These are phyloP conservation scores for Tetrapyrgos nigripes DNA, from an alignment of 1,284 basidiomycete species.

Conservation along the genomic window DNA sequence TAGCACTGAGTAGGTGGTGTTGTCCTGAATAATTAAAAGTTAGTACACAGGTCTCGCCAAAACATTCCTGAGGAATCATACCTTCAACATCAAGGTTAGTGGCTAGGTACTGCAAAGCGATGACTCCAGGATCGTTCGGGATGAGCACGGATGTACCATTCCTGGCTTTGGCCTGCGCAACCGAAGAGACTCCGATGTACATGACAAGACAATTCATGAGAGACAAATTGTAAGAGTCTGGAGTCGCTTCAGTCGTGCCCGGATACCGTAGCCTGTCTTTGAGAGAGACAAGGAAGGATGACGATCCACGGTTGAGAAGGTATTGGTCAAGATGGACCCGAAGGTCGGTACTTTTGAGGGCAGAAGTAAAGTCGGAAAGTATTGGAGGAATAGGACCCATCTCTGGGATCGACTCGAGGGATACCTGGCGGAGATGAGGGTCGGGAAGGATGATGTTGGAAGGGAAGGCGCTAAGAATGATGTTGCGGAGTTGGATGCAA, in stretches of 20 bases:
- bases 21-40: slow-evolving; percentile 65
- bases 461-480: slow-evolving; percentile 97
- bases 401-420: slow-evolving; percentile 80
- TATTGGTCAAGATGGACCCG: slow-evolving; percentile 83
- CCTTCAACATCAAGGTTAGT: slow-evolving; percentile 91
- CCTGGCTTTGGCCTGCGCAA: slow-evolving; percentile 84
- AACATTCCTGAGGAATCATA: slow-evolving; percentile 38
- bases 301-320: slow-evolving; percentile 73
- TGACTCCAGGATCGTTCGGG: slow-evolving; percentile 81
- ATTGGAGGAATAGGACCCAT: slow-evolving; percentile 92
- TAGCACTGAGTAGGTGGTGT: slow-evolving; percentile 90
- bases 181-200: slow-evolving; percentile 91
- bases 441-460: slow-evolving; percentile 86
- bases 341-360: slow-evolving; percentile 82
- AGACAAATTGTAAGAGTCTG: slow-evolving; percentile 85
- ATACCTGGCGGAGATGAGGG: slow-evolving; percentile 79
- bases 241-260: slow-evolving; percentile 51
- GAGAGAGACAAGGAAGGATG: slow-evolving; percentile 78
- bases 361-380: slow-evolving; percentile 87
- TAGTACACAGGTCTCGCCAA: not conserved
- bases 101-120: slow-evolving; percentile 83
- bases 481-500: slow-evolving; percentile 96
- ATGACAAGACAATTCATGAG: slow-evolving; percentile 94
- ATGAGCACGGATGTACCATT: slow-evolving; percentile 84
- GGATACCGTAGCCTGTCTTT: slow-evolving; percentile 79